phyloP scores from a whole-genome alignment of 495 filamentous ascomycete species.

The Physcia stellaris region DNA sequence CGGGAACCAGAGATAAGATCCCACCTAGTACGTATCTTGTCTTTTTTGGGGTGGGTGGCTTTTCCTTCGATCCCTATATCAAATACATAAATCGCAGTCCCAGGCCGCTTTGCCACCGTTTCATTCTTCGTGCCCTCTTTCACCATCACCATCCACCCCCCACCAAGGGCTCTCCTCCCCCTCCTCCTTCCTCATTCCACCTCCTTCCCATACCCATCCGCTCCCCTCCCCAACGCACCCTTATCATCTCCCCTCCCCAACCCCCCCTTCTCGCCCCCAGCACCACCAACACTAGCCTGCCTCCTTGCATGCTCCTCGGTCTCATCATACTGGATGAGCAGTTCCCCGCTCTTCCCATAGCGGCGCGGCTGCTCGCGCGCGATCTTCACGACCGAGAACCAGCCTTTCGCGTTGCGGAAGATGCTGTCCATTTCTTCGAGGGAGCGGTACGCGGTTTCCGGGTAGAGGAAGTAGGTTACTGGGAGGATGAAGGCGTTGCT shows the following conservation, averaged over 20 bases:
- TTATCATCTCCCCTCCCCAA: neutral
- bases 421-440: conserved; percentile 67
- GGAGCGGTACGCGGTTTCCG: conserved; percentile 58
- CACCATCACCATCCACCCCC: neutral
- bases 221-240: neutral
- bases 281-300: conserved; percentile 13
- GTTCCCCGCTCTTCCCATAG: conserved; percentile 58
- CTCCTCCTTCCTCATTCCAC: neutral
- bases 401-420: conserved; percentile 47
- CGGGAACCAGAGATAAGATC: neutral
- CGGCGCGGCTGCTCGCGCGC: conserved; percentile 48
- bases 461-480: conserved; percentile 61
- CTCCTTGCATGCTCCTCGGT: conserved; percentile 31
- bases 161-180: neutral
- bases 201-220: neutral
- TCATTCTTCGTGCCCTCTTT: neutral
- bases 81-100: neutral
- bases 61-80: neutral
- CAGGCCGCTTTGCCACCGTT: neutral
- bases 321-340: conserved; percentile 46
- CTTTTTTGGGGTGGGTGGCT: no score
- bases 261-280: neutral
- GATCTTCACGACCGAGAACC: conserved; percentile 44
- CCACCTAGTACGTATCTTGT: neutral
- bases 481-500: conserved; percentile 60